Evolutionary conservation across 768 basidiomycete genomes (phyloP).

Genomic region (Russula sp.): DNA sequence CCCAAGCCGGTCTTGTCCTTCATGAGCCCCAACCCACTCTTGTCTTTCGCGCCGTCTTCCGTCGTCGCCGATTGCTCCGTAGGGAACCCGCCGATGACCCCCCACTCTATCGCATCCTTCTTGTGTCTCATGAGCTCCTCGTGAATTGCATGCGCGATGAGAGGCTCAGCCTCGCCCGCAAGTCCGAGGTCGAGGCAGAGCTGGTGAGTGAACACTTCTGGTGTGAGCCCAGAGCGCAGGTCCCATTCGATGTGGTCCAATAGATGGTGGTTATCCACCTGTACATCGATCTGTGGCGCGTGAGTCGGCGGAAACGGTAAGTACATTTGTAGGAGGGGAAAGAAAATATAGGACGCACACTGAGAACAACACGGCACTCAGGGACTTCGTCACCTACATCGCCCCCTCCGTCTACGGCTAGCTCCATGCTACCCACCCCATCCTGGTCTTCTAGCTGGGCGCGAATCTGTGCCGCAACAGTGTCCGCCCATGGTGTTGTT

Average conservation of each 20-base stretch:
- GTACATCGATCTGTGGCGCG: constrained; percentile 84
- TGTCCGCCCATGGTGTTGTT: constrained; percentile 55
- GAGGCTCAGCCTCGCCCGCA: constrained; percentile 77
- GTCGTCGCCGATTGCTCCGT: constrained; percentile 28
- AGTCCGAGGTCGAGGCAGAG: constrained; percentile 85
- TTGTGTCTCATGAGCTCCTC: constrained; percentile 95
- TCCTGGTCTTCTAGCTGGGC: constrained; percentile 90
- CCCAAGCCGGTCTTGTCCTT: constrained; percentile 82
- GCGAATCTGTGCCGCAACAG: constrained; percentile 78
- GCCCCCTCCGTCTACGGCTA: constrained; percentile 52
- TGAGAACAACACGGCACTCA: constrained; percentile 77
- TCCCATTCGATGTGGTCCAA: constrained; percentile 99
- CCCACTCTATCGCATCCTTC: constrained; percentile 91
- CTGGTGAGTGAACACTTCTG: constrained; percentile 71
- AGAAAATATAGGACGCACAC: constrained; percentile 40
- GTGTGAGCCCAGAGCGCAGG: constrained; percentile 85
- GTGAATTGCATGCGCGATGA: constrained; percentile 89
- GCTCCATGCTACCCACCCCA: constrained; percentile 69
- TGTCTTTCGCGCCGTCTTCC: constrained; percentile 36
- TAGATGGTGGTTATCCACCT: constrained; percentile 86
- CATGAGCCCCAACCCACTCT: constrained; percentile 46
- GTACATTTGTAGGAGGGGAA: background rate
- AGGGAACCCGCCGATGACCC: constrained; percentile 62
- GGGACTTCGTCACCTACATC: constrained; percentile 43
- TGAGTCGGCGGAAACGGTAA: constrained; percentile 10